These are phyloP conservation scores for Apiotrichum gracile DNA, from an alignment of 1,284 basidiomycete genomes.

Conservation along the genomic window DNA sequence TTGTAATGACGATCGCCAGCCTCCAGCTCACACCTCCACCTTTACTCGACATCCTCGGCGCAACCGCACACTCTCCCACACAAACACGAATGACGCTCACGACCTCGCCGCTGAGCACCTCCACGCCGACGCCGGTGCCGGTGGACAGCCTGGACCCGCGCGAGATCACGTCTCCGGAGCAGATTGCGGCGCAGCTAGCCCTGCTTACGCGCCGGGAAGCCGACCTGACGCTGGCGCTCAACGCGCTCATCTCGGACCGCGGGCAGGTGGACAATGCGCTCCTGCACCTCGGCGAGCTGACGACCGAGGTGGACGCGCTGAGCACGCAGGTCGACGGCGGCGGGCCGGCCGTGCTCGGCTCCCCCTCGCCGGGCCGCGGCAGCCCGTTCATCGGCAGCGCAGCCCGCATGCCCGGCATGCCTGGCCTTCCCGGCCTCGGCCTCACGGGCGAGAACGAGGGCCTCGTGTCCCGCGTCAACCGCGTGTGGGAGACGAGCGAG, in stretches of 20 bases:
- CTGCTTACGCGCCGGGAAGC: slow-evolving; percentile 71
- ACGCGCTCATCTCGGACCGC: slow-evolving; percentile 62
- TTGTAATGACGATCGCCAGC: not conserved
- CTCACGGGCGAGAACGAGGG: slow-evolving; percentile 29
- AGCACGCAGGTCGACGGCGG: slow-evolving; percentile 55
- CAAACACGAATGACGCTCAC: not conserved
- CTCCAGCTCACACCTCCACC: not conserved
- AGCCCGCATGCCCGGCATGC: not conserved
- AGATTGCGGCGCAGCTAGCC: slow-evolving; percentile 44
- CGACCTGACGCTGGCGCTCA: slow-evolving; percentile 67
- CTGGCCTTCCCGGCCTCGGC: slow-evolving; percentile 20
- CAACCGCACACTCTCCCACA: too few relatives aligned
- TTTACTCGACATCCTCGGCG: too few relatives aligned
- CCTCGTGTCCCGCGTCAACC: slow-evolving; percentile 40
- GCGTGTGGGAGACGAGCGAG: slow-evolving; percentile 64
- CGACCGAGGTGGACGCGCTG: slow-evolving; percentile 60
- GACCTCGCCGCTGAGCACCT: not conserved
- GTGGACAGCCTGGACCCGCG: slow-evolving; percentile 32
- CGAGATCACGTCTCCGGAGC: slow-evolving; percentile 30
- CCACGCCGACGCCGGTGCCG: slow-evolving; percentile 12
- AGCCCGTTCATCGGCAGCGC: not conserved
- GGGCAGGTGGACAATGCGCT: slow-evolving; percentile 64
- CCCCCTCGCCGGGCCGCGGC: too few relatives aligned
- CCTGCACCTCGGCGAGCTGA: slow-evolving; percentile 58
- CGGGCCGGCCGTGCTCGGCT: too few relatives aligned